phyloP scores from a whole-genome alignment of 495 filamentous ascomycete species.

The Hamigera avellanea region DNA sequence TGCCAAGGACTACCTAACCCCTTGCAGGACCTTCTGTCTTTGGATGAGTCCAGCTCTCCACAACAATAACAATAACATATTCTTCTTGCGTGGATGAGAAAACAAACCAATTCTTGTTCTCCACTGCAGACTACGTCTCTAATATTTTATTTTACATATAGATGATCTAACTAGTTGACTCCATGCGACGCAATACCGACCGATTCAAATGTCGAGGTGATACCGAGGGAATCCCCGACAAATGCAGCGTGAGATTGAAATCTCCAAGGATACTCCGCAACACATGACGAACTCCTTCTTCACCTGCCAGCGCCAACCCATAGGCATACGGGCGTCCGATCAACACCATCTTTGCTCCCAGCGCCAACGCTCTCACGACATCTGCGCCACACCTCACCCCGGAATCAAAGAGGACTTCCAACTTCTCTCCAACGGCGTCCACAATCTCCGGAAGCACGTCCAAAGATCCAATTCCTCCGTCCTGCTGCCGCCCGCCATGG shows the following conservation, averaged over 20 bases:
- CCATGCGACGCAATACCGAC: too few relatives aligned
- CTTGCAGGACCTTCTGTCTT: too few relatives aligned
- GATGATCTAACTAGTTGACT: too few relatives aligned
- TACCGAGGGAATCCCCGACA: background rate
- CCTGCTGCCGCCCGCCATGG: constrained; percentile 26
- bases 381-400: constrained; percentile 37
- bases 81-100: too few relatives aligned
- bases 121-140: too few relatives aligned
- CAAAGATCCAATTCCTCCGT: constrained; percentile 31
- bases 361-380: constrained; percentile 37
- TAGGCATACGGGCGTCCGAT: constrained; percentile 32
- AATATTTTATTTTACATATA: too few relatives aligned
- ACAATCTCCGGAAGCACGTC: constrained; percentile 35
- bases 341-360: constrained; percentile 41
- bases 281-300: constrained; percentile 15
- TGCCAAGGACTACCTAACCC: too few relatives aligned
- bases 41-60: too few relatives aligned
- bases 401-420: constrained; percentile 37
- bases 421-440: constrained; percentile 30
- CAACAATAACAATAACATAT: too few relatives aligned
- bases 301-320: constrained; percentile 15
- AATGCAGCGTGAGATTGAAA: constrained; percentile 4
- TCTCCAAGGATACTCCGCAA: constrained; percentile 12
- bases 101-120: too few relatives aligned
- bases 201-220: background rate